Evolutionary conservation across 129 eudicot genomes (phyloP).

Genomic region (Artemisia annua): DNA sequence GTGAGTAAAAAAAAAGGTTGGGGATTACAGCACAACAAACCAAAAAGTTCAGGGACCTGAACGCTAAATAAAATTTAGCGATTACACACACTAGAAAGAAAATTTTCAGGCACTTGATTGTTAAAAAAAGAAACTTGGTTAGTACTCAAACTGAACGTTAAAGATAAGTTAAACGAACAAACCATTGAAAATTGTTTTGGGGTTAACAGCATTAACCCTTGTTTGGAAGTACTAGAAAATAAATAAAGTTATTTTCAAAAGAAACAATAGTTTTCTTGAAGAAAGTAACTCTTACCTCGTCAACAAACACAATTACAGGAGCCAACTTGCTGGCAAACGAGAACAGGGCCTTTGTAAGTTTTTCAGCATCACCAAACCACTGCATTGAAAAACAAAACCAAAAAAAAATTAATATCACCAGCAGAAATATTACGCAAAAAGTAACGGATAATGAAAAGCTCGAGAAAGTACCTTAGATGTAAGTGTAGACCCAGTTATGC

Average conservation of each 20-base stretch:
- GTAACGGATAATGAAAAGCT: not conserved
- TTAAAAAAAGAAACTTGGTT: too few species aligned
- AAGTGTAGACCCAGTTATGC: constrained; percentile 96
- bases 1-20: too few species aligned
- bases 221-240: not conserved
- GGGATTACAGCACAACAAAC: too few species aligned
- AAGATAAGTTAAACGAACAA: too few species aligned
- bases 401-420: not conserved
- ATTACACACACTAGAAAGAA: too few species aligned
- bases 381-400: constrained; percentile 28
- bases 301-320: constrained; percentile 96
- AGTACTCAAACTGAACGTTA: too few species aligned
- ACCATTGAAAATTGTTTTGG: too few species aligned
- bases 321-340: constrained; percentile 97
- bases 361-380: constrained; percentile 99
- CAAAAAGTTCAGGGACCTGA: too few species aligned
- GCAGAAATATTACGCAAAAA: not conserved
- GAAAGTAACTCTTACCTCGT: constrained; percentile 65
- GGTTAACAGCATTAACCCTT: not conserved
- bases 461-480: constrained; percentile 76
- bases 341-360: constrained; percentile 92
- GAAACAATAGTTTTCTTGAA: not conserved
- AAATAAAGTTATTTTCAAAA: not conserved
- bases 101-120: too few species aligned
- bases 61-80: too few species aligned